Evolutionary conservation across 305 asterid species (phyloP), one percentile per base, ranked within the genome.

Genomic region (Fraxinus latifolia): DNA sequence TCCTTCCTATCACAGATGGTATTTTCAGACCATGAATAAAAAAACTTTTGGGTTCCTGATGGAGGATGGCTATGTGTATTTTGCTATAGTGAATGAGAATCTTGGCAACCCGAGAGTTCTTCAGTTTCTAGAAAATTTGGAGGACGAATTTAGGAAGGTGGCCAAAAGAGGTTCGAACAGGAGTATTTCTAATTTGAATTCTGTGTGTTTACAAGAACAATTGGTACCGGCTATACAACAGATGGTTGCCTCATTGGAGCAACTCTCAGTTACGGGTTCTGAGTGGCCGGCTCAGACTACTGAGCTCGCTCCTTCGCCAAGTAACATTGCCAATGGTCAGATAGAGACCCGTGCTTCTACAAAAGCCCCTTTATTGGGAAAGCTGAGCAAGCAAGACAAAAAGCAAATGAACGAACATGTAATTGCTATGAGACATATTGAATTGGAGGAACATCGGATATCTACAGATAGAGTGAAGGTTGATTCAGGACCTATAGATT

Each of bases 1-100:
- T 68, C 97, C 97, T 68, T 90, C 93, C 60, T 87, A 83, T 79
- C 97, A 91, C 83, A 85, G 79, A 65, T 94, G 93, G 95, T 94
- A 94, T 88, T 87, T 90, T 68, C 90, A 92, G 62, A 92, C 96
- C 5, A 83, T 83, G 87, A 81, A 50, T 14, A 82, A 86, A 25
- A 85, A 34, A 86, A 90, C 91, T 42, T 90, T 88, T 68, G 92
- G 93, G 81, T 94, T 94, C 82, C 81, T 94, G 37, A 90, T 91
- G 80, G 92, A 91, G 32, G 87, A 86, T 3, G 92, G 84, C 4
- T 86, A 82, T 53, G 90, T 91, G 1, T 94, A 91, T 79, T 94
- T 94, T 37, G 89, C 90, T 2, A 89, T 94, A 55, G 94, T 89
- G 11, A 84, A 90, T 55, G 86, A 89, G 55, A 82, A 82, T 75